phyloP scores from a whole-genome alignment of 2,329 filamentous ascomycete genomes.

The Colletotrichum somersetense region DNA sequence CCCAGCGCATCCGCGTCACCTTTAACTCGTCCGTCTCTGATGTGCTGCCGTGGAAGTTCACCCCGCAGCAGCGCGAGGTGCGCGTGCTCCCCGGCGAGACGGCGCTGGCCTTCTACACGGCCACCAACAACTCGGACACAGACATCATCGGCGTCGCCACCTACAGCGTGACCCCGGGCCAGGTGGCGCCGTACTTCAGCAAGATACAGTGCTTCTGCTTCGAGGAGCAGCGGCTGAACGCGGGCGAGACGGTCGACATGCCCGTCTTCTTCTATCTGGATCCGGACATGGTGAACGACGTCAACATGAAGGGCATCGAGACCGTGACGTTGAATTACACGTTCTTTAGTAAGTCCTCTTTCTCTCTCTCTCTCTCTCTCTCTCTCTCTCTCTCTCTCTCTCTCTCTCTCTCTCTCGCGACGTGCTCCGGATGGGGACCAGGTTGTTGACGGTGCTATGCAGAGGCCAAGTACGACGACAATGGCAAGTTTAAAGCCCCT shows the following conservation, averaged over 20 bases:
- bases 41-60: slow-evolving; percentile 96
- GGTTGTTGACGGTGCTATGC: slow-evolving; percentile 15
- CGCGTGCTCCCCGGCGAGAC: slow-evolving; percentile 96
- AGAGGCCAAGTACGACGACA: slow-evolving; percentile 63
- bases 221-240: slow-evolving; percentile 93
- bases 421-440: not conserved
- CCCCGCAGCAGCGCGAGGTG: slow-evolving; percentile 96
- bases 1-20: slow-evolving; percentile 90
- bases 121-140: slow-evolving; percentile 87
- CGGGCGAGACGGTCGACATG: slow-evolving; percentile 98
- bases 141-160: slow-evolving; percentile 99
- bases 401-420: not conserved
- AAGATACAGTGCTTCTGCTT: slow-evolving; percentile 99
- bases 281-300: slow-evolving; percentile 91
- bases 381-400: not conserved
- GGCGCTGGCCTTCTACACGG: slow-evolving; percentile 96
- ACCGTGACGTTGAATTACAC: slow-evolving; percentile 97
- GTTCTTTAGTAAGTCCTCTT: slow-evolving; percentile 85
- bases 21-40: slow-evolving; percentile 97
- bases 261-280: slow-evolving; percentile 99
- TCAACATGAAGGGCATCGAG: slow-evolving; percentile 93
- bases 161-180: slow-evolving; percentile 95
- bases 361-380: not conserved
- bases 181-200: slow-evolving; percentile 97
- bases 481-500: slow-evolving; percentile 58